A percentile compares a stretch with the other conserved stretches of the same genome.
Conservation (phyloP, 75 land plant species). For the Pinus tabuliformis region DNA sequence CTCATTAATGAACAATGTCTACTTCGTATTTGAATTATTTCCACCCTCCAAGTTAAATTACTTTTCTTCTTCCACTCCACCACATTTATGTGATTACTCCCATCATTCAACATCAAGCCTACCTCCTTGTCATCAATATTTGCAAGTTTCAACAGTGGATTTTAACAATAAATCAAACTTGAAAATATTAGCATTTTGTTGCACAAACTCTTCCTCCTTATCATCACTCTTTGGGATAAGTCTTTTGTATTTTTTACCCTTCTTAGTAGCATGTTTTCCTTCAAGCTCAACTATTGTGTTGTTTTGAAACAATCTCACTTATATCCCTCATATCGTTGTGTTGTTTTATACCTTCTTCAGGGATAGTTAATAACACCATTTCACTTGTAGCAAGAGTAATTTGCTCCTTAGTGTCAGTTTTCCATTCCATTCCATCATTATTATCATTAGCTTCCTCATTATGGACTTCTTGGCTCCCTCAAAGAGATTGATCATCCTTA, state of each 20-base stretch:
- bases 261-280: conserved; percentile 10
- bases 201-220: conserved; percentile 79
- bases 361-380: conserved; percentile 82
- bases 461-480: neutral
- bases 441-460: too few species aligned
- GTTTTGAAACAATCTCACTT: conserved; percentile 13
- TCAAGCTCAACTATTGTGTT: conserved; percentile 11
- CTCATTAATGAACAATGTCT: too few species aligned
- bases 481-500: too few species aligned
- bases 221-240: too few species aligned
- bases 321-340: conserved; percentile 8
- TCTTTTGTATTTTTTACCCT: neutral
- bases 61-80: conserved; percentile 82
- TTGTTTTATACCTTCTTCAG: conserved; percentile 28
- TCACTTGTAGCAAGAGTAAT: conserved; percentile 85
- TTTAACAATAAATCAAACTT: conserved; percentile 93
- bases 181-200: conserved; percentile 82
- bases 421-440: conserved; percentile 92
- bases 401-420: conserved; percentile 93
- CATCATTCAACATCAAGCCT: too few species aligned
- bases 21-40: conserved; percentile 72
- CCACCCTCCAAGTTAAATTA: conserved; percentile 71
- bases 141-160: conserved; percentile 85
- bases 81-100: conserved; percentile 86
- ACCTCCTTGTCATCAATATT: conserved; percentile 98